Base-by-base conservation (phyloP, 2,329 filamentous ascomycete species). In the Diaporthe amygdali region DNA sequence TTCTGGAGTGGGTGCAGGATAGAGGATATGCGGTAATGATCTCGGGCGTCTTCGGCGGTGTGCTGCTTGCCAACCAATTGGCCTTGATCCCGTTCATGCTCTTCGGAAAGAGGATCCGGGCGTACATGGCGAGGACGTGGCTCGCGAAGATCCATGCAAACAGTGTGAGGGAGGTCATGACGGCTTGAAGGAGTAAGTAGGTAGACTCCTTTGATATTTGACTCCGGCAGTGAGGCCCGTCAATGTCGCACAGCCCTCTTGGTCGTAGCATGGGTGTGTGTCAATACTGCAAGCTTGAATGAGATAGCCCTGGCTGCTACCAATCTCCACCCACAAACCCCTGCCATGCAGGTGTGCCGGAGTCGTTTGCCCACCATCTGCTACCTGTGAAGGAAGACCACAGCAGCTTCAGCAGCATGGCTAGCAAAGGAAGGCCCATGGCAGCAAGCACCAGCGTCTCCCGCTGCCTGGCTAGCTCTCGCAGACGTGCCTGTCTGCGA, bases 11-110 rank as follows among this genome's bases (percentile, higher is more conserved):
- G 86, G 83, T 88, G 30, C 71, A 82, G 69, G 72, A 82, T 63
- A 80, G 79, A n/a, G 86, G 87, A 5, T 88, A 88, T 73, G 82
- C 82, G 2, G 82, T 83, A 1, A 84, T 88, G n/a, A 88, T 88
- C 64, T 80, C 82, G 4, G 86, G 85, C 1, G 84, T 84, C 3
- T 88, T 88, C 73, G 79, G 83, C 25, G 82, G 79, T 10, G 79
- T 88, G n/a, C 74, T 88, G 64, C 77, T 87, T 39, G 81, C 78
- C 6, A 88, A 88, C 76, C 87, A 88, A 75, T 72, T 88, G 66
- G 78, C 80, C 54, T 76, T 88, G 7, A 73, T 87, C 46, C 75
- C 86, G 2, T 88, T 88, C 74, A 85, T 88, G 82, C 44, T 86
- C 6, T 85, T 79, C 73, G 86, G 86, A 1, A 88, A 88, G 79